Base-by-base conservation (phyloP, 1,284 basidiomycete species). In the Apiotrichum brassicae region DNA sequence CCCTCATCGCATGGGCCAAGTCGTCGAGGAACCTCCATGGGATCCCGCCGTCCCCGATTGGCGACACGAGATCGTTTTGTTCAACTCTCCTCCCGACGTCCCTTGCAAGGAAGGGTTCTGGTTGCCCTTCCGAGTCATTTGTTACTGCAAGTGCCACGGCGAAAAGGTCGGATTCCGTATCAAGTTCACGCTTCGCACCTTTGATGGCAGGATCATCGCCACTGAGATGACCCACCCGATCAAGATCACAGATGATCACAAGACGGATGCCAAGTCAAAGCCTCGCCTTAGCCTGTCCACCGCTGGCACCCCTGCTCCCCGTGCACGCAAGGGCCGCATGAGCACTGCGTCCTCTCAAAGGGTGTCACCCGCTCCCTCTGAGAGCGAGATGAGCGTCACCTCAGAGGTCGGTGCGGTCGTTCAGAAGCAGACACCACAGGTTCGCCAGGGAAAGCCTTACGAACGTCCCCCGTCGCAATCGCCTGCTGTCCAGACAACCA, bases 211-310 rank as follows among this genome's bases (percentile, higher is more conserved):
- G 23, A 73, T 92, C 43, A 81, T 98, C 46, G 94, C 90, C 11
- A 81, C 81, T 11, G 89, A 90, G 3, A 81, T 79, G 40, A 91
- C 90, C 3, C 84, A 85, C 25, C 91, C 94, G 3, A 94, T 99
- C 65, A 94, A 98, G 85, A 98, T 98, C 62, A 99, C 94, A 3
- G 95, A 99, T 73, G 95, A 99, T 71, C 93, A 97, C 76, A 97
- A 97, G 76, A 91, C 89, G 32, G 82, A 79, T 6, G 58, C 63
- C 12, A 72, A 68, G 54, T 43, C 59, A 9, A 68, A 66, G 52
- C 52, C 62, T n/a, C 58, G 59, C 20, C 46, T 54, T 13, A 59
- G 60, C 14, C 52, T 57, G 7, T 30, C 56, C 18, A 38, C 24
- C 26, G 44, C 24, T 4, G 9, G 5, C 7, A 14, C 56, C 25